Evolutionary conservation across 2,329 filamentous ascomycete genomes (phyloP), one percentile per base, ranked within the genome.

Genomic region (Fusarium verrucosum): DNA sequence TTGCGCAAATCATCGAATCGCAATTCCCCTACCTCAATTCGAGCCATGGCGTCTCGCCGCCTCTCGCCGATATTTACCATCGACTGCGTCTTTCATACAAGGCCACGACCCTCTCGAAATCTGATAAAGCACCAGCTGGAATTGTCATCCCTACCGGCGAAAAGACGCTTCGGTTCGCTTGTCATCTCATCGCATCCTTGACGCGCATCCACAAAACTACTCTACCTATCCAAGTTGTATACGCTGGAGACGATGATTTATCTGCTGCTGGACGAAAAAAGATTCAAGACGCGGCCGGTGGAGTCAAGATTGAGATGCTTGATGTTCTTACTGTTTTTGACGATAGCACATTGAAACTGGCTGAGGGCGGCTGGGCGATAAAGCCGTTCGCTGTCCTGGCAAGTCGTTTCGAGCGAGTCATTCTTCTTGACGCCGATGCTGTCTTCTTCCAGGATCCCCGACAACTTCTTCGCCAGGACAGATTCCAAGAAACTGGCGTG

Each of bases 311-410:
- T 3, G 69, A 73, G 8, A 75, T 78, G 38, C 17, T 79, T 16
- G 71, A 79, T 52, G 66, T 78, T 7, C 53, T 73, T 7, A 68
- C 62, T 0, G 71, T 78, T 1, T 77, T 79, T 13, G 66, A 77
- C 30, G 76, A 79, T 17, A 36, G 43, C 1, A 71, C 69, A 2
- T 25, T 78, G 23, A 65, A 70, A 1, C 65, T 79, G 4, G 59
- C 62, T 7, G 36, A 71, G 14, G 75, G 75, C 4, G 74, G 73
- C 2, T 80, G 78, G 77, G 79, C 78, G 14, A 76, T 79, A 44
- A 80, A 81, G 41, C 69, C 77, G 4, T 81, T 81, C 19, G 79
- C 78, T 8, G 72, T 72, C 0, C 65, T 81, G 11, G 76, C 75
- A 2, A 76, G 74, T 10, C 62, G 51, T 1, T 80, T 76, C 49